Evolutionary conservation across 2,329 filamentous ascomycete species (phyloP), one percentile per base, ranked within the genome.

Genomic region (Scedosporium dehoogii): DNA sequence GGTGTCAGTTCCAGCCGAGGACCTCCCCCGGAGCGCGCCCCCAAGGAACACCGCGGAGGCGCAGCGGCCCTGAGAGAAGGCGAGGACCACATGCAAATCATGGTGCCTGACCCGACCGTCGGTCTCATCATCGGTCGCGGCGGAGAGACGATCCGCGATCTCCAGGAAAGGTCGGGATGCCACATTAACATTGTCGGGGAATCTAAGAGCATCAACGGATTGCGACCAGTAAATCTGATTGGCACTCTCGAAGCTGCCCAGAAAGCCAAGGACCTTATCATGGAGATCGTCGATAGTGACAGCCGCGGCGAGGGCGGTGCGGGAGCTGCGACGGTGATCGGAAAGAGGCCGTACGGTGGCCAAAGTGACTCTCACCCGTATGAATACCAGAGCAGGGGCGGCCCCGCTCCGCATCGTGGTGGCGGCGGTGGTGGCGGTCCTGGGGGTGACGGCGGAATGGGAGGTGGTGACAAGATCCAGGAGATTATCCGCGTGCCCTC

Each of bases 181-280:
- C 92, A 96, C 73, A 91, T 96, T 73, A 96, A 96, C 74, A 96
- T 96, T 70, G 90, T 96, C 48, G 90, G 90, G 69, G 92, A 96
- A 76, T 91, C 91, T 67, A 96, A 96, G 81, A 96, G 91, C 71
- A 84, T 96, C 67, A 96, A 96, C 71, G 92, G 92, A 55, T 80
- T 96, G 65, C 86, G 92, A 59, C 92, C 92, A 29, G 91, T 96
- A 66, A 96, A 96, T 72, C 81, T 96, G 58, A 96, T 96, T 68
- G 92, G 92, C 64, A 86, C 87, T 51, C 84, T 84, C 51, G 83
- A 87, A 69, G 87, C 91, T 60, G 88, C 91, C 58, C 85, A 85
- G 57, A 83, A 85, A 65, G 92, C 92, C 46, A 93, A 94, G 75
- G 89, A 94, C 67, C 78, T 93, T 65, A 96, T 96, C 68, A 86